Base-by-base conservation (phyloP, 1,139 yeast genomes). In the Protomyces pachydermus region DNA sequence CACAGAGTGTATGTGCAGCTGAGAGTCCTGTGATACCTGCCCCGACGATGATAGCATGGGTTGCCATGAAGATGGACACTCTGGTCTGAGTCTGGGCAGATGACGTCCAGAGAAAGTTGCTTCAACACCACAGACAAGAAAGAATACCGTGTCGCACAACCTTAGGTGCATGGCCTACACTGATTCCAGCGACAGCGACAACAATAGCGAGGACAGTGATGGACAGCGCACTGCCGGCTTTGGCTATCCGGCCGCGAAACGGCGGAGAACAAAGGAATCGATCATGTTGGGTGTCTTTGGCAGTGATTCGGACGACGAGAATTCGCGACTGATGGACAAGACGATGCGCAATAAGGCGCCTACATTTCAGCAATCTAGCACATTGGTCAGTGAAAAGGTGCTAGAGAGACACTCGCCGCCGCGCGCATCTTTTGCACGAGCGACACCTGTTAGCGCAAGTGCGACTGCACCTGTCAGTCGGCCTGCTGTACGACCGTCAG, bases 281-380 rank as follows among this genome's bases (percentile, higher is more conserved):
- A 64, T 53, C 5, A 65, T 67, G 66, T 53, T 66, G 6, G 69
- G 69, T 9, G 50, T 67, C n/a, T 67, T 67, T 37, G 68, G 63
- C 10, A 68, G 65, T 2, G 67, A 64, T 6, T 70, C 68, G 16
- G 65, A 61, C 14, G 69, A 65, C 10, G 61, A 55, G 42, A n/a
- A 16, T 9, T 9, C 37, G 14, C 20, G 25, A 39, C 42, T 57
- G 28, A 6, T 58, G 18, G 28, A 34, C 37, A 45, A 39, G 14
- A 65, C 65, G 54, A 54, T 66, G 23, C 56, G 69, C 54, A 56
- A 71, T 18, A n/a, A 18, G 20, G 48, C 48, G 48, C 48, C 48
- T 4, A 23, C 25, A 3, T 42, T 42, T 42, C 23, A 42, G 9
- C 20, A 42, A 18, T 10, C 23, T 10, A 20, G 23, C 5, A n/a